A percentile compares a stretch with the other conserved stretches of the same genome.
Evolutionary conservation across 2,329 filamentous ascomycete genomes (phyloP).

Genomic region (Talaromyces atroroseus): DNA sequence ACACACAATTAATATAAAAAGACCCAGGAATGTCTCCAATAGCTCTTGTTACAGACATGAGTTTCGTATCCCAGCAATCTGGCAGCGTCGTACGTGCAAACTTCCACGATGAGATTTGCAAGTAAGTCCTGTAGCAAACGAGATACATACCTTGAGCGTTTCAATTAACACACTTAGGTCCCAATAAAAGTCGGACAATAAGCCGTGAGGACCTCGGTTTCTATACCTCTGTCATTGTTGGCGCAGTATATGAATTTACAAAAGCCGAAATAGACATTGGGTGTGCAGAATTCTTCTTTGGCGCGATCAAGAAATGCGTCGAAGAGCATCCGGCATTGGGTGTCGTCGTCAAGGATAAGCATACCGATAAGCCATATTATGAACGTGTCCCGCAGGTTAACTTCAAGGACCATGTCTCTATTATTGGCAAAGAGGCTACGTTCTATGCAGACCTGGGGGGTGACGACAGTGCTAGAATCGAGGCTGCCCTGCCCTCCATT

Average conservation of each 20-base stretch:
- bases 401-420: background rate
- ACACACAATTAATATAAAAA: too few relatives aligned
- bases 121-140: background rate
- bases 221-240: background rate
- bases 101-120: background rate
- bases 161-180: background rate
- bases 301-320: background rate
- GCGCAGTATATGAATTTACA: slow-evolving; percentile 3
- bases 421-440: background rate
- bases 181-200: slow-evolving; percentile 1
- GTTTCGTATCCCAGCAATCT: background rate
- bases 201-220: slow-evolving; percentile 1
- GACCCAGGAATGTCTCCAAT: background rate
- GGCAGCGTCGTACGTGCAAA: background rate
- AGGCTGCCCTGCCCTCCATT: background rate
- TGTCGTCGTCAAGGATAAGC: background rate
- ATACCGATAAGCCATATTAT: background rate
- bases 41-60: background rate
- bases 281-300: background rate
- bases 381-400: background rate
- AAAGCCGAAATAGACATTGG: background rate
- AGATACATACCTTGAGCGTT: background rate
- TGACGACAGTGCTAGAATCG: background rate
- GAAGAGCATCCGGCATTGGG: background rate
- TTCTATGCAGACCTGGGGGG: background rate